Evolutionary conservation across 345 rosid species (phyloP).

Genomic region (Populus ilicifolia): DNA sequence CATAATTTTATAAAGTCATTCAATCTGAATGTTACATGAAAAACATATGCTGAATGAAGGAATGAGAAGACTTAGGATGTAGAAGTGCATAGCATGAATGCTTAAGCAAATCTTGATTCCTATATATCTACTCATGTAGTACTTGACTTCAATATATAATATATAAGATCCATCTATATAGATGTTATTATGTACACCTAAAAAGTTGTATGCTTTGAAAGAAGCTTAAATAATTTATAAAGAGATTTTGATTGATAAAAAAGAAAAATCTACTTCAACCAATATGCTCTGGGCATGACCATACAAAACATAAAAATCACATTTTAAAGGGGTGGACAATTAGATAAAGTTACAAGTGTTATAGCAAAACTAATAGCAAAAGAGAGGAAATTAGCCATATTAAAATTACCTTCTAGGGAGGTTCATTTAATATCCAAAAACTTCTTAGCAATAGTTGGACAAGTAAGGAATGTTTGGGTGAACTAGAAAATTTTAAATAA

Average conservation of each 20-base stretch:
- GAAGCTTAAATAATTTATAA: conserved; percentile 1
- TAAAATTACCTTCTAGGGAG: background rate
- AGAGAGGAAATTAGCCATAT: conserved; percentile 1
- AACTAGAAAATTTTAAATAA: background rate
- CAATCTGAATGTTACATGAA: conserved; percentile 8
- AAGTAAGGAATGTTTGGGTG: background rate
- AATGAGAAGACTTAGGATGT: background rate
- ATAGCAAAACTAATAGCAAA: conserved; percentile 3
- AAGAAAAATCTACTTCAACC: background rate
- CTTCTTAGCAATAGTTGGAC: background rate
- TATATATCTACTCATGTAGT: background rate
- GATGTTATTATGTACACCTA: background rate
- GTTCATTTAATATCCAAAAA: conserved; percentile 13
- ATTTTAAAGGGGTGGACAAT: background rate
- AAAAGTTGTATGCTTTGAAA: conserved; percentile 1
- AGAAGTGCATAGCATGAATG: background rate
- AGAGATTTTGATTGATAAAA: conserved; percentile 3
- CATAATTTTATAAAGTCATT: conserved; percentile 13
- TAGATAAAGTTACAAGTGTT: background rate
- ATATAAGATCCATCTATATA: background rate
- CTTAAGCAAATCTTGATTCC: too few relatives aligned
- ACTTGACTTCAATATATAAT: conserved; percentile 3
- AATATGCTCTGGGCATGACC: background rate
- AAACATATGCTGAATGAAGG: conserved; percentile 2
- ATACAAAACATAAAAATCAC: conserved; percentile 5